Conservation (phyloP, 1,139 yeast species). For the Geotrichum aggregatum region DNA sequence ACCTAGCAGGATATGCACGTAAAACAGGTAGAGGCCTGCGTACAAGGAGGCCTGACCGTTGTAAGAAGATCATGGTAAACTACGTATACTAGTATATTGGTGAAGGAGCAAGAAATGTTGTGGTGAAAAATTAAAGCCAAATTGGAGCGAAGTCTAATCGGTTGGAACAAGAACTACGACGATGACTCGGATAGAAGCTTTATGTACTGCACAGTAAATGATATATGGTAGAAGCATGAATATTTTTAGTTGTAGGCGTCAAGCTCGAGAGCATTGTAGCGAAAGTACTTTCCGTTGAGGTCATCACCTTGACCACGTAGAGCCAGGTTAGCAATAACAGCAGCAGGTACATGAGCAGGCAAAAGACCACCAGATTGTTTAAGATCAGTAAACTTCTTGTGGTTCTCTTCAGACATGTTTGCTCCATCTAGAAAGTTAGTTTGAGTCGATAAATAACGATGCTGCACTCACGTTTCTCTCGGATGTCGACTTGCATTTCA, state of each 20-base stretch:
- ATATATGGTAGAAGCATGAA: too few species aligned
- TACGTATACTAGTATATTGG: too few species aligned
- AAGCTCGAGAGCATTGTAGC: slow-evolving; percentile 50
- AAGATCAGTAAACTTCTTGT: slow-evolving; percentile 57
- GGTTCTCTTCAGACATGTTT: slow-evolving; percentile 55
- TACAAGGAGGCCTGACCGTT: neutral
- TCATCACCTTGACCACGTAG: slow-evolving; percentile 44
- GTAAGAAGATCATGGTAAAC: neutral
- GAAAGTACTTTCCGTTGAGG: slow-evolving; percentile 59
- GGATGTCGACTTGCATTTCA: slow-evolving; percentile 72
- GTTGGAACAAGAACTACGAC: neutral
- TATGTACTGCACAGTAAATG: too few species aligned
- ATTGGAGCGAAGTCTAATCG: neutral
- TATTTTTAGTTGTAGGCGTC: slow-evolving; percentile 24
- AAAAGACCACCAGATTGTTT: slow-evolving; percentile 54
- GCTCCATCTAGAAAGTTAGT: slow-evolving; percentile 40
- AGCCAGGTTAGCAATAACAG: slow-evolving; percentile 62
- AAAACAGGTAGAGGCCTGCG: neutral
- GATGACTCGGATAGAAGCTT: neutral
- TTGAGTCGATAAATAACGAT: neutral
- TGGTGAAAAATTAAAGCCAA: too few species aligned
- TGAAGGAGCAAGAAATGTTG: too few species aligned
- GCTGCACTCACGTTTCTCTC: slow-evolving; percentile 44
- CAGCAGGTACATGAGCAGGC: slow-evolving; percentile 66
- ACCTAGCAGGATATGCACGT: neutral